phyloP scores from a whole-genome alignment of 1,284 basidiomycete genomes.

The Phenoliferia sp. region DNA sequence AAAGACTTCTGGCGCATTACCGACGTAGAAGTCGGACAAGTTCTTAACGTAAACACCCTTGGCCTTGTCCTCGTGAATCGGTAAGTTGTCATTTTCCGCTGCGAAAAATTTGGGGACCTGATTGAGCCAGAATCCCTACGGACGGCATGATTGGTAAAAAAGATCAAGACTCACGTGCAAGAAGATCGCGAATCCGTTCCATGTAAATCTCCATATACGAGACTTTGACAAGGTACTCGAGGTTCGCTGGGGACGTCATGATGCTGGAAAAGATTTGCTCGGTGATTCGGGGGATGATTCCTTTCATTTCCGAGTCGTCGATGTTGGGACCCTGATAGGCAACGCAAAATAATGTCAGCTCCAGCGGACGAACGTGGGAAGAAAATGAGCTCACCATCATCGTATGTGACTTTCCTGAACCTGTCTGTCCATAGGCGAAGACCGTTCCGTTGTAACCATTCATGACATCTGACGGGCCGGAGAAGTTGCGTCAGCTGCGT shows the following conservation, averaged over 20 bases:
- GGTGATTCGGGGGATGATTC: conserved; percentile 96
- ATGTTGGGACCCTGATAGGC: conserved; percentile 82
- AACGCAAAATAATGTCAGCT: neutral
- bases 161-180: conserved; percentile 69
- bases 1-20: conserved; percentile 92
- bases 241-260: conserved; percentile 84
- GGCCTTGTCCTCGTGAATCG: conserved; percentile 97
- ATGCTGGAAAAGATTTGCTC: conserved; percentile 99
- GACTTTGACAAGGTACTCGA: conserved; percentile 99
- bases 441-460: conserved; percentile 94
- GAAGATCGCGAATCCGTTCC: conserved; percentile 90
- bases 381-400: conserved; percentile 71
- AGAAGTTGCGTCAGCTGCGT: neutral
- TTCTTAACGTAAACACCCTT: conserved; percentile 98
- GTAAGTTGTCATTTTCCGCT: conserved; percentile 98
- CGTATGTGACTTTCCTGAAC: conserved; percentile 52
- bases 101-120: conserved; percentile 5
- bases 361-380: neutral
- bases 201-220: conserved; percentile 99
- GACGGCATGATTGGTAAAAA: neutral
- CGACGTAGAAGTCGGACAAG: conserved; percentile 96
- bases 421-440: conserved; percentile 98
- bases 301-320: conserved; percentile 83
- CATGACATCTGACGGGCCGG: conserved; percentile 71
- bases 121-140: neutral